Evolutionary conservation across 345 rosid species (phyloP).

Genomic region (Corchorus capsularis): DNA sequence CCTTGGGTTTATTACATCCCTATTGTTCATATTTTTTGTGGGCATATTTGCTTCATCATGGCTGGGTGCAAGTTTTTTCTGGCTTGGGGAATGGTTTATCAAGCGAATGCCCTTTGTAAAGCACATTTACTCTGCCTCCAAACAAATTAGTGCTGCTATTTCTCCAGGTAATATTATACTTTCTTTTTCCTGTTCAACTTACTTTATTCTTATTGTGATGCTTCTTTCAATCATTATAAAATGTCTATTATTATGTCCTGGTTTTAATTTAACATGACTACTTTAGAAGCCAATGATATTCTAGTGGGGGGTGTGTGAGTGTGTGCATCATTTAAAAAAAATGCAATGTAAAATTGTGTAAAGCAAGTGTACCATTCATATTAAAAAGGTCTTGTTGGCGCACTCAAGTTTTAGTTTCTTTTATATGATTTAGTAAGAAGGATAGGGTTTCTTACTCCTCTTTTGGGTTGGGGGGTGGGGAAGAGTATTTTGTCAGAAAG

Average conservation of each 20-base stretch:
- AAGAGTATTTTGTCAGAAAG: not conserved
- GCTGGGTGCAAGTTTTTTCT: constrained; percentile 79
- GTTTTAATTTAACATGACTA: not conserved
- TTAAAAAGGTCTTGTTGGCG: not conserved
- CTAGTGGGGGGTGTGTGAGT: no score
- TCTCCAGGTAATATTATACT: constrained; percentile 61
- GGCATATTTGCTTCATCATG: constrained; percentile 90
- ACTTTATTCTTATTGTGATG: not conserved
- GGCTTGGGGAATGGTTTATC: constrained; percentile 82
- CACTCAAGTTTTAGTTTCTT: not conserved
- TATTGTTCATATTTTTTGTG: constrained; percentile 67
- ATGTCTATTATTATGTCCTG: not conserved
- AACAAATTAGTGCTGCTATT: constrained; percentile 80
- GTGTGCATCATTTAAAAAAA: no score
- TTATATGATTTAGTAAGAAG: not conserved
- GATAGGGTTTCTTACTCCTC: not conserved
- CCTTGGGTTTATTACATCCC: constrained; percentile 79
- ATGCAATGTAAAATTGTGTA: no score
- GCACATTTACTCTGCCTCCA: constrained; percentile 81
- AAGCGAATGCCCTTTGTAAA: constrained; percentile 79
- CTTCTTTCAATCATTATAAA: not conserved
- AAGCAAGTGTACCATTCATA: not conserved
- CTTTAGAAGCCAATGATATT: not conserved
- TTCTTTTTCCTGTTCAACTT: not conserved
- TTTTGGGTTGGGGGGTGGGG: not conserved